Conservation (phyloP, 2,329 filamentous ascomycete species). For the Claviceps sorghi region DNA sequence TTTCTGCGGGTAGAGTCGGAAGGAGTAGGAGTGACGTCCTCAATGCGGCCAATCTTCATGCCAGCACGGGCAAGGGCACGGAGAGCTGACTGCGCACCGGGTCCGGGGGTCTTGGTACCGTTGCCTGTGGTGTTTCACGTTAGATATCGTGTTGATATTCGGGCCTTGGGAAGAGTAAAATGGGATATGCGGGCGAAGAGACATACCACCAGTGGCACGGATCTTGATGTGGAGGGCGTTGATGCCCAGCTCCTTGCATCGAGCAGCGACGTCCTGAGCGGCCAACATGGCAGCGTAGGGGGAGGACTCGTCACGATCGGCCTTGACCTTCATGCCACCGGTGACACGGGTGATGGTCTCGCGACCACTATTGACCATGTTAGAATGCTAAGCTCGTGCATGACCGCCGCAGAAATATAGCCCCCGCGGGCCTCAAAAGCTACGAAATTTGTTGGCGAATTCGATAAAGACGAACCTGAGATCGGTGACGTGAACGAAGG, state of each 20-base stretch:
- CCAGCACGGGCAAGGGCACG: constrained; percentile 96
- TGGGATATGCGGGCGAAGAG: neutral
- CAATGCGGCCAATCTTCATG: constrained; percentile 99
- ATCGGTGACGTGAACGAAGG: constrained; percentile 99
- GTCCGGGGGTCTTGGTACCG: constrained; percentile 99
- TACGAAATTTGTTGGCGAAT: neutral
- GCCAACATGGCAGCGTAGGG: constrained; percentile 99
- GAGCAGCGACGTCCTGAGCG: constrained; percentile 90
- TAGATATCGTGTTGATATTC: neutral
- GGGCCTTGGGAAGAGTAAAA: neutral
- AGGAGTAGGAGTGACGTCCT: constrained; percentile 98
- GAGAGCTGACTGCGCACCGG: constrained; percentile 97
- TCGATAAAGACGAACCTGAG: constrained; percentile 52
- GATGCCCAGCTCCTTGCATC: constrained; percentile 58
- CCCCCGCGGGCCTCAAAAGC: neutral
- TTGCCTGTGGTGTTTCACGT: constrained; percentile 45
- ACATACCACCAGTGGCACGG: constrained; percentile 89
- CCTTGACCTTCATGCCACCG: constrained; percentile 99
- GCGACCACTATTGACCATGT: constrained; percentile 58
- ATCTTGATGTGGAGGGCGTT: constrained; percentile 99
- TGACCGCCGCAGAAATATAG: neutral
- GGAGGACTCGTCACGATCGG: constrained; percentile 98
- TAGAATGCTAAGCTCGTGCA: neutral
- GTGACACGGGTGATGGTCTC: constrained; percentile 99
- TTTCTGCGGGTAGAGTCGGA: constrained; percentile 99